Conservation (phyloP, 305 asterid species). For the Fraxinus angustifolia region DNA sequence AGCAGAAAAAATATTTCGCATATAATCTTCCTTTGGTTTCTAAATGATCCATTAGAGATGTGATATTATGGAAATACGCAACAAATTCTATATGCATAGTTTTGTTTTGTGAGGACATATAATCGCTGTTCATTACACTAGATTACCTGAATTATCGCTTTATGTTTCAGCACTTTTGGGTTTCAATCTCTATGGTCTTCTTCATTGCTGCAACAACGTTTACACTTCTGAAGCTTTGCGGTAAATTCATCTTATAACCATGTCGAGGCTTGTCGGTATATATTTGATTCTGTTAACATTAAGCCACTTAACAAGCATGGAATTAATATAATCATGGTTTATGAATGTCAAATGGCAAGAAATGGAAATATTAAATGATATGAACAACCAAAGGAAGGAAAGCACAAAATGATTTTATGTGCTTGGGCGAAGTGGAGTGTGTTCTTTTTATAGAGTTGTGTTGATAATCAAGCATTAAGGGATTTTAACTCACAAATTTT, state of each 20-base stretch:
- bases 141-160: conserved; percentile 20
- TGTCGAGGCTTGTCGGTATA: conserved; percentile 2
- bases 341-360: background rate
- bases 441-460: background rate
- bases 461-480: background rate
- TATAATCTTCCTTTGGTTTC: background rate
- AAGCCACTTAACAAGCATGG: background rate
- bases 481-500: background rate
- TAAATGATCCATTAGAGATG: background rate
- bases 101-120: background rate
- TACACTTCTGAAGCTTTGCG: conserved; percentile 82
- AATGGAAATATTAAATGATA: background rate
- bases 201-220: conserved; percentile 88
- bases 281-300: background rate
- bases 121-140: background rate
- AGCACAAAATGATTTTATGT: background rate
- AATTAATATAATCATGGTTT: background rate
- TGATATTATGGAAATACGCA: background rate
- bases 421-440: background rate
- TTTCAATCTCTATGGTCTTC: conserved; percentile 94
- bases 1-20: background rate
- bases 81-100: background rate
- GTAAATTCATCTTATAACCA: conserved; percentile 38
- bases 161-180: conserved; percentile 94
- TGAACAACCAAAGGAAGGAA: background rate